A percentile compares a stretch with the other conserved stretches of the same genome.
phyloP scores from a whole-genome alignment of 139 green algal genomes.

The Coelastrella sp. region DNA sequence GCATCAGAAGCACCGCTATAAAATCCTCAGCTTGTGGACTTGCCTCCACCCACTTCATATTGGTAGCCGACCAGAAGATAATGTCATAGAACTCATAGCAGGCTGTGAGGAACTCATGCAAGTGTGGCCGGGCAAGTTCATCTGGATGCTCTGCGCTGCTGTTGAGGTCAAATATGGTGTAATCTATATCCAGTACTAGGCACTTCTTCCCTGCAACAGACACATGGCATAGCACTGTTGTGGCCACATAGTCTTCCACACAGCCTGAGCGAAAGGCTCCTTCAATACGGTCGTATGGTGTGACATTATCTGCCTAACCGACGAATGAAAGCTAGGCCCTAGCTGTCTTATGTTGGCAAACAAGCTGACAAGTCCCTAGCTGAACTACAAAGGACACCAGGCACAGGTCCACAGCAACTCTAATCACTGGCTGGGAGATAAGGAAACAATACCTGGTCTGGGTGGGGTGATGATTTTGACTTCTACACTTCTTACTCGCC shows the following conservation, averaged over 20 bases:
- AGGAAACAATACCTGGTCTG: slow-evolving; percentile 58
- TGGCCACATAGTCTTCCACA: no score
- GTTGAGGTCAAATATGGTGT: slow-evolving; percentile 96
- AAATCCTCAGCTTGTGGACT: neutral
- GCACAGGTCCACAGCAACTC: neutral
- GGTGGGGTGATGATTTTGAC: slow-evolving; percentile 84
- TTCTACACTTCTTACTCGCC: slow-evolving; percentile 65
- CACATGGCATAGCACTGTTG: no score
- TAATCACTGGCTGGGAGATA: neutral
- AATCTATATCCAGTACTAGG: slow-evolving; percentile 97
- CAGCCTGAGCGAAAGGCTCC: no score
- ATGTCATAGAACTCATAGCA: slow-evolving; percentile 90
- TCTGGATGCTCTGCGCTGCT: slow-evolving; percentile 84
- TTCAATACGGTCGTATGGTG: no score
- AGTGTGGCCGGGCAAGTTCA: slow-evolving; percentile 85
- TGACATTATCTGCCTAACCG: no score
- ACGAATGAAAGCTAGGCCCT: no score
- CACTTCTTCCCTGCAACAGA: slow-evolving; percentile 89
- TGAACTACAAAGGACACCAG: no score
- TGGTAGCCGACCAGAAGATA: slow-evolving; percentile 75
- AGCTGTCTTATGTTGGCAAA: no score
- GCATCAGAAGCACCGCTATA: no score
- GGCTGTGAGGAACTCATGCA: slow-evolving; percentile 93
- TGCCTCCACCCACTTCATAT: slow-evolving; percentile 51
- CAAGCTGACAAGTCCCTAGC: no score